These are phyloP conservation scores for Aspergillus versicolor DNA, from an alignment of 2,329 filamentous ascomycete species.

Conservation along the genomic window DNA sequence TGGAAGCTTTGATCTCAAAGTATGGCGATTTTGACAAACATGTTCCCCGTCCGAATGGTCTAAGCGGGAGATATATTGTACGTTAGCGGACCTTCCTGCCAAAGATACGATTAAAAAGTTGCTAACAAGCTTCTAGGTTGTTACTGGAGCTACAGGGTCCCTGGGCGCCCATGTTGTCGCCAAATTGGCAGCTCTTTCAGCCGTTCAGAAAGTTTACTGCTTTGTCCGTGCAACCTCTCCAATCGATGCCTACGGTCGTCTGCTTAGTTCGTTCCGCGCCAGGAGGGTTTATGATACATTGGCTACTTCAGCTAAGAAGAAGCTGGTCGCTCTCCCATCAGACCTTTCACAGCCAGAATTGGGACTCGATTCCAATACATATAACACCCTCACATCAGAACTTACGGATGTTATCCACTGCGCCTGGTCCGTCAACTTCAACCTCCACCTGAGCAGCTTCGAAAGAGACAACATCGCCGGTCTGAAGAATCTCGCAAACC, in stretches of 20 bases:
- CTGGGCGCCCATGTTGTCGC: slow-evolving; percentile 60
- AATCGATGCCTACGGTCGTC: slow-evolving; percentile 44
- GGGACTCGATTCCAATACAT: slow-evolving; percentile 47
- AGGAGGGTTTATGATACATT: slow-evolving; percentile 33
- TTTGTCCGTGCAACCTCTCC: slow-evolving; percentile 52
- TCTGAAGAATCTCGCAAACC: slow-evolving; percentile 44
- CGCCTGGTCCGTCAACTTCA: slow-evolving; percentile 67
- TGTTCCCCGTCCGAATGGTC: slow-evolving; percentile 18
- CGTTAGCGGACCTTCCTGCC: background rate
- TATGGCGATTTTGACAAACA: slow-evolving; percentile 39
- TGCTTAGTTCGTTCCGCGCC: slow-evolving; percentile 44
- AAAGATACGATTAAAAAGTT: background rate
- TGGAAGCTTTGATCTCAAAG: slow-evolving; percentile 49
- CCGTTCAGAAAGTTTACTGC: slow-evolving; percentile 53
- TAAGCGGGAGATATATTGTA: slow-evolving; percentile 27
- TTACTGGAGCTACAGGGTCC: slow-evolving; percentile 67
- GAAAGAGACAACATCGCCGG: slow-evolving; percentile 53
- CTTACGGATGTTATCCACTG: slow-evolving; percentile 59
- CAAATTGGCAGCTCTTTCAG: slow-evolving; percentile 36
- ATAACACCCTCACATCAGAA: slow-evolving; percentile 42
- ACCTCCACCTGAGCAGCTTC: slow-evolving; percentile 56
- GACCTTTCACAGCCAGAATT: slow-evolving; percentile 50
- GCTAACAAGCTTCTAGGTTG: slow-evolving; percentile 29
- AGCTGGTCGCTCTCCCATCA: slow-evolving; percentile 50
- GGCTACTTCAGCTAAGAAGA: slow-evolving; percentile 24